Evolutionary conservation across 148 eudicot genomes (phyloP).

Genomic region (Beta vulgaris): DNA sequence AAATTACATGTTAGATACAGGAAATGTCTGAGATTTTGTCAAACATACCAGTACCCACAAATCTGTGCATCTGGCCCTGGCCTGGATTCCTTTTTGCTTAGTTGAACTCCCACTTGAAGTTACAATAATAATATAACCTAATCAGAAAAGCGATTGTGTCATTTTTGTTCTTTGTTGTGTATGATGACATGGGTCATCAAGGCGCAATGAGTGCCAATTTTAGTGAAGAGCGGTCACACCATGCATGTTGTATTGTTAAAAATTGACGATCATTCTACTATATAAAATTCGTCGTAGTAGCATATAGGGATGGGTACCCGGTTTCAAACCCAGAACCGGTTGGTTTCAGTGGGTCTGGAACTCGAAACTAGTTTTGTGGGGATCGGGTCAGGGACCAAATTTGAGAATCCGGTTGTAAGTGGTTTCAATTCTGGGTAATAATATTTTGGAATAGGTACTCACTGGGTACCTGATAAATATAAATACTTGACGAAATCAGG

Average conservation of each 20-base stretch:
- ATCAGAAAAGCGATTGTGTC: constrained; percentile 11
- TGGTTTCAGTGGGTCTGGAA: no score
- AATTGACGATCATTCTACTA: no score
- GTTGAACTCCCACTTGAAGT: constrained; percentile 19
- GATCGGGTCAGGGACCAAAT: no score
- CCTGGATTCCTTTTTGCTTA: constrained; percentile 2
- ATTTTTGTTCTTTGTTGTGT: constrained; percentile 1
- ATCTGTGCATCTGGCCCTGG: constrained; percentile 15
- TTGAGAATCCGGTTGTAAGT: no score
- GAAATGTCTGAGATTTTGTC: constrained; percentile 3
- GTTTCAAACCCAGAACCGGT: no score
- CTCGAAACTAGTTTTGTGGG: no score
- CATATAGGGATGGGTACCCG: no score
- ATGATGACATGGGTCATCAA: background rate
- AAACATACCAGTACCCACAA: constrained; percentile 27
- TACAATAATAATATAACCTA: constrained; percentile 10
- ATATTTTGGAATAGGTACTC: no score
- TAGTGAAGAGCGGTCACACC: constrained; percentile 17
- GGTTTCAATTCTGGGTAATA: no score
- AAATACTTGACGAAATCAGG: no score
- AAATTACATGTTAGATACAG: background rate
- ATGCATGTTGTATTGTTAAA: background rate
- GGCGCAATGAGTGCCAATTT: constrained; percentile 17
- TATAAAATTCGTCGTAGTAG: no score
- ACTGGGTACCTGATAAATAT: no score